phyloP scores from a whole-genome alignment of 1,284 basidiomycete species.

The Ustilago cynodontis region DNA sequence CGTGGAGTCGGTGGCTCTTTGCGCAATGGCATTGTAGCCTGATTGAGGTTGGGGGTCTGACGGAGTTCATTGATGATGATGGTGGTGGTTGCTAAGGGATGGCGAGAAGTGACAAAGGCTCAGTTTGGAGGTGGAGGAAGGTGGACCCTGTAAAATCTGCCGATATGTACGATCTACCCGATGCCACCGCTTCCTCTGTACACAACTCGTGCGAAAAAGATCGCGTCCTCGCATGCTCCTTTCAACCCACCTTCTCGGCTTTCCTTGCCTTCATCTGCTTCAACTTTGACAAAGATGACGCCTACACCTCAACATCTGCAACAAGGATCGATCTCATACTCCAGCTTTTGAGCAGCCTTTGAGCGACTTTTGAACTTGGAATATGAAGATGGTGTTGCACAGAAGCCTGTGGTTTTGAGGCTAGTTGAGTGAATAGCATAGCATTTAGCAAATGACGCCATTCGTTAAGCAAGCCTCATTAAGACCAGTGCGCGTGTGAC shows the following conservation, averaged over 20 bases:
- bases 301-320: too few relatives aligned
- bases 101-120: neutral
- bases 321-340: too few relatives aligned
- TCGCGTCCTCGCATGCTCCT: too few relatives aligned
- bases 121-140: slow-evolving; percentile 10
- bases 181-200: neutral
- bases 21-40: slow-evolving; percentile 34
- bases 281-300: too few relatives aligned
- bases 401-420: too few relatives aligned
- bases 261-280: too few relatives aligned
- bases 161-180: neutral
- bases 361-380: too few relatives aligned
- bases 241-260: too few relatives aligned
- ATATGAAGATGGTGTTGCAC: too few relatives aligned
- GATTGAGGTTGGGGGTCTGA: neutral
- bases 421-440: too few relatives aligned
- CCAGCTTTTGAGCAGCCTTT: too few relatives aligned
- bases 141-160: slow-evolving; percentile 32
- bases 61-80: neutral
- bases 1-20: slow-evolving; percentile 52
- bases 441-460: neutral
- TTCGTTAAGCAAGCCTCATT: neutral
- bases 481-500: neutral
- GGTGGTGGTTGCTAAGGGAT: neutral
- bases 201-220: neutral